These are phyloP conservation scores for Mychonastes homosphaera DNA, from an alignment of 139 green algal genomes.

Conservation along the genomic window DNA sequence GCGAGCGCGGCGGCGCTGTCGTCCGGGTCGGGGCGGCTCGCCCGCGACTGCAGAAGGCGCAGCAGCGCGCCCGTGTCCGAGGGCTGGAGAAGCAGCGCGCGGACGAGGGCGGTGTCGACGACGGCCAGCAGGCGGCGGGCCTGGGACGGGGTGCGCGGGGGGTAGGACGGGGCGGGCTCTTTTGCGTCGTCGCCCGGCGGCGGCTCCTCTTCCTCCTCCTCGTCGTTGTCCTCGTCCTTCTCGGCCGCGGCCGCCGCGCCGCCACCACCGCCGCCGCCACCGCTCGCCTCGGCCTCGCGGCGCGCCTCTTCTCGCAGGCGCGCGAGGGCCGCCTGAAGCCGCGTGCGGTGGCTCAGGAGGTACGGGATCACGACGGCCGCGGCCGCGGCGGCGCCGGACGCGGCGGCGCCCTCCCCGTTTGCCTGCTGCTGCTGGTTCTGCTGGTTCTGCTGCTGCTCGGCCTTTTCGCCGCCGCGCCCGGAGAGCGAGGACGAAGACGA, in stretches of 20 bases:
- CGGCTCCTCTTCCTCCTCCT: neutral
- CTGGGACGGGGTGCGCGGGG: too few species aligned
- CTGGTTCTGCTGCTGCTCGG: neutral
- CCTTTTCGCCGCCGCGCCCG: too few species aligned
- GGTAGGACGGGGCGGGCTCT: too few species aligned
- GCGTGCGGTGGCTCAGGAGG: slow-evolving; percentile 56
- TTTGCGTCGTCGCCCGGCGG: neutral
- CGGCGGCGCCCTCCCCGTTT: neutral
- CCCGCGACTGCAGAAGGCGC: slow-evolving; percentile 49
- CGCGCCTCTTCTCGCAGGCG: neutral
- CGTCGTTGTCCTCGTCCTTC: neutral
- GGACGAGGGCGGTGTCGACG: slow-evolving; percentile 71
- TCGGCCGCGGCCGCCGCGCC: neutral
- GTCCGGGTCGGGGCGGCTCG: slow-evolving; percentile 53
- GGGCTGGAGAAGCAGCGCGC: slow-evolving; percentile 53
- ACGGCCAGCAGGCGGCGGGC: slow-evolving; percentile 15
- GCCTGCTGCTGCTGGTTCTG: slow-evolving; percentile 5
- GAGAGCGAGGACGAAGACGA: too few species aligned
- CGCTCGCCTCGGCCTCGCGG: neutral
- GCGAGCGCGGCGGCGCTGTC: slow-evolving; percentile 32
- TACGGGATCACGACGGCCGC: slow-evolving; percentile 54
- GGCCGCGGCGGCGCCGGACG: slow-evolving; percentile 20
- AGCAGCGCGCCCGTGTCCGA: slow-evolving; percentile 58
- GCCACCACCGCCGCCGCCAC: neutral
- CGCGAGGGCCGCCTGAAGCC: slow-evolving; percentile 32